Evolutionary conservation across 257 asterid genomes (phyloP).

Genomic region (Nyctanthes arbortristis): DNA sequence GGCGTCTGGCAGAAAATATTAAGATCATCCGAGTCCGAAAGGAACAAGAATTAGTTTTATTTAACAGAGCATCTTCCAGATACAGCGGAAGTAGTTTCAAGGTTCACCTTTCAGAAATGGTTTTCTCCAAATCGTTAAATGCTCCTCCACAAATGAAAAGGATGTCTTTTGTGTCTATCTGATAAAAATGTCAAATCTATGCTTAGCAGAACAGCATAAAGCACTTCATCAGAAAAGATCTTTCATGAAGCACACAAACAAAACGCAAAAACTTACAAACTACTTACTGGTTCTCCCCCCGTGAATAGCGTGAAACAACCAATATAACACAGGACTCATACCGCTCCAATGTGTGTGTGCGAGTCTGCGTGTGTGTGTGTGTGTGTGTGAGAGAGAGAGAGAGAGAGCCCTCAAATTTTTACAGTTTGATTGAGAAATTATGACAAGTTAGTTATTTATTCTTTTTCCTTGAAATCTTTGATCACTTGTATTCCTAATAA

Average conservation of each 20-base stretch:
- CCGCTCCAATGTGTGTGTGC: not conserved
- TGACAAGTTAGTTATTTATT: too few species aligned
- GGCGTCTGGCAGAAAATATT: conserved; percentile 59
- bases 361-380: too few species aligned
- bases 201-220: conserved; percentile 7
- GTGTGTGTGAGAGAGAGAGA: not conserved
- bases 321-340: not conserved
- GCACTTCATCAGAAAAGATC: not conserved
- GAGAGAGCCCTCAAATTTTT: not conserved
- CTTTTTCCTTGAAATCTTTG: not conserved
- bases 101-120: conserved; percentile 85
- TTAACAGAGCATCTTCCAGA: conserved; percentile 6
- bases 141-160: conserved; percentile 97
- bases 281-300: not conserved
- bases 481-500: conserved; percentile 7
- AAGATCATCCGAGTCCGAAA: conserved; percentile 19
- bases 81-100: conserved; percentile 15
- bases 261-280: not conserved
- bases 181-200: conserved; percentile 25
- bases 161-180: conserved; percentile 91
- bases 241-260: conserved; percentile 14
- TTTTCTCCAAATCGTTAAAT: conserved; percentile 86
- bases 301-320: not conserved
- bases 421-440: not conserved
- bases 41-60: conserved; percentile 10